These are phyloP conservation scores for Amphicarpaea edgeworthii DNA, from an alignment of 306 rosid species.

Conservation along the genomic window DNA sequence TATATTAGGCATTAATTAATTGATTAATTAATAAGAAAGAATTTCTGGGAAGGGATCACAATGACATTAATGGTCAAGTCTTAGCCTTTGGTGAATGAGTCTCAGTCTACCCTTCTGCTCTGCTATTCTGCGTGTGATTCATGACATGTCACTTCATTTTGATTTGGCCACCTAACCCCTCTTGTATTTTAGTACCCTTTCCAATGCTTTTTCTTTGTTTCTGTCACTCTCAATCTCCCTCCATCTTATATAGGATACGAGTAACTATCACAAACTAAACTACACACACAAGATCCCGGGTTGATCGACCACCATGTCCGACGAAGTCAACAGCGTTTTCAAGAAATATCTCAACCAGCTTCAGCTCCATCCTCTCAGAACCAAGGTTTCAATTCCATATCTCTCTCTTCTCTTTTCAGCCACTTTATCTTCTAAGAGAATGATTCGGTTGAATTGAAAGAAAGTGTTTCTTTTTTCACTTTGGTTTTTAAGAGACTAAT, in stretches of 20 bases:
- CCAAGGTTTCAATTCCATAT: slow-evolving; percentile 77
- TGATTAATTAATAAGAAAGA: not conserved
- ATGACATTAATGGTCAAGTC: not conserved
- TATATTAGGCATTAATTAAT: too few species aligned
- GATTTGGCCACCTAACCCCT: slow-evolving; percentile 33
- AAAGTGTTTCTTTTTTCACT: not conserved
- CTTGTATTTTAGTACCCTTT: not conserved
- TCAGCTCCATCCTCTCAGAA: slow-evolving; percentile 86
- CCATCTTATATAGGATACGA: not conserved
- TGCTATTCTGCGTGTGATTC: slow-evolving; percentile 3
- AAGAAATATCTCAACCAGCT: slow-evolving; percentile 76
- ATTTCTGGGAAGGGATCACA: not conserved
- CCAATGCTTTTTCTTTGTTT: not conserved
- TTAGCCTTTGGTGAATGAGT: not conserved
- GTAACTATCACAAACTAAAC: slow-evolving; percentile 11
- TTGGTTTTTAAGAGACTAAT: slow-evolving; percentile 16
- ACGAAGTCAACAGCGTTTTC: slow-evolving; percentile 66
- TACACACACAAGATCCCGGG: slow-evolving; percentile 28
- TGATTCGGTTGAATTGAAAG: slow-evolving; percentile 16
- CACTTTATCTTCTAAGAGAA: not conserved
- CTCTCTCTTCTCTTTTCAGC: not conserved
- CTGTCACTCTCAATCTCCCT: slow-evolving; percentile 29
- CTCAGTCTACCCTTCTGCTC: not conserved
- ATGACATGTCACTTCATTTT: not conserved
- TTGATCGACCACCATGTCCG: slow-evolving; percentile 69